Evolutionary conservation across 2,329 filamentous ascomycete species (phyloP), one percentile per base, ranked within the genome.

Genomic region (Aspergillus eucalypticola): DNA sequence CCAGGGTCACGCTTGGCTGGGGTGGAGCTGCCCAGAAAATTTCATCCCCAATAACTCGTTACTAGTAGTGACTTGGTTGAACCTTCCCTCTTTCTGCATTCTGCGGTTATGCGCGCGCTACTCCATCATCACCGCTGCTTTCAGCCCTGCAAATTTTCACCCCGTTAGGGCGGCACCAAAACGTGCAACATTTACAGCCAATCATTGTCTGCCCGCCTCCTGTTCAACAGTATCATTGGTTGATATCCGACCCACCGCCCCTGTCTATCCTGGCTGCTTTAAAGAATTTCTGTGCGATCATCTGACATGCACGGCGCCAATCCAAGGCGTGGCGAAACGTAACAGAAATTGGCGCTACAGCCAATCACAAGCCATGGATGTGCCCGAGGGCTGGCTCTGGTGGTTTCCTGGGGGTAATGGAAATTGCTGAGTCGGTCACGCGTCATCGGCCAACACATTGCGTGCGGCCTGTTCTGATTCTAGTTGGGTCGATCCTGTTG

Each of bases 281-380:
- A 42, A 38, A 13, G 13, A 13, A 29, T 19, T 27, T 23, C 51
- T 39, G 19, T 17, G 17, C 56, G 57, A 69, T 76, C 73, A 75
- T 73, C 71, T 76, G 73, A 75, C 71, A 62, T 46, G 58, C 52
- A 25, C 58, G 46, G 50, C 53, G 60, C 60, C 66, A 66, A 56
- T 66, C 38, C 29, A 32, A 35, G 58, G 49, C 56, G 62, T 65
- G 62, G 62, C 66, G 56, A 71, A 66, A 76, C 74, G 74, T 76
- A 77, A 77, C 63, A 73, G 70, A 76, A 76, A 76, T 66, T 58
- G 41, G n/a, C 13, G 4, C 1, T 1, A 2, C 19, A 52, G 44
- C 74, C 74, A 77, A 76, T 76, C 49, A 66, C 27, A 25, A 42
- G 4, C 39, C 11, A 6, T 23, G 38, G 27, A 5, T 21, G 39